Conservation (phyloP, 2,329 filamentous ascomycete species). For the Talaromyces sp. region DNA sequence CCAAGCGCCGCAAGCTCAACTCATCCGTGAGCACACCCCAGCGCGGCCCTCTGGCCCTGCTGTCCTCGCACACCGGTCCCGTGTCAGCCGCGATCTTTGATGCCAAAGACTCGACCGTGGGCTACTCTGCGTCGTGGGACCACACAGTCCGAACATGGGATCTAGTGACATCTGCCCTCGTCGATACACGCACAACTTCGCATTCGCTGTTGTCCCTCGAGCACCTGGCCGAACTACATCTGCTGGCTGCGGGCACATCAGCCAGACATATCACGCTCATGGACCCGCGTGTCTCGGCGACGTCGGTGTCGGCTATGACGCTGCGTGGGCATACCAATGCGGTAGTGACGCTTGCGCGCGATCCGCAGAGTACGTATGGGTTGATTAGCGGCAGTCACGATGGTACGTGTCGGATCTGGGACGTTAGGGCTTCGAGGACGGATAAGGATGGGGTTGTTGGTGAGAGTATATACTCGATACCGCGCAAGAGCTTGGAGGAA, state of each 20-base stretch:
- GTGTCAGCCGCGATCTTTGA: conserved; percentile 83
- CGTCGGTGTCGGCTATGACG: conserved; percentile 79
- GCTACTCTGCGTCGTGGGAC: conserved; percentile 87
- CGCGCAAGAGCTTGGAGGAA: conserved; percentile 66
- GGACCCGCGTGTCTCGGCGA: conserved; percentile 76
- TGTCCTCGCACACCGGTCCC: conserved; percentile 66
- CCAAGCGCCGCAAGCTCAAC: conserved; percentile 74
- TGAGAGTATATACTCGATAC: conserved; percentile 72
- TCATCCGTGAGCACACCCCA: conserved; percentile 58
- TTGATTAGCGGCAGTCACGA: conserved; percentile 88
- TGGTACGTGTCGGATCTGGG: conserved; percentile 90
- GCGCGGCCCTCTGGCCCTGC: conserved; percentile 71
- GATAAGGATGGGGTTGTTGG: conserved; percentile 57
- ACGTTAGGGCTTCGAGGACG: conserved; percentile 67
- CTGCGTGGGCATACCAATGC: conserved; percentile 81
- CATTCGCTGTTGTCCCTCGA: conserved; percentile 77
- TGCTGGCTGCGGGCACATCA: conserved; percentile 71
- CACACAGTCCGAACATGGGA: conserved; percentile 89
- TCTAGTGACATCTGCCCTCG: conserved; percentile 71
- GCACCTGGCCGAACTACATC: conserved; percentile 62
- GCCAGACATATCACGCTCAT: conserved; percentile 88
- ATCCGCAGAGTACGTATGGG: conserved; percentile 69
- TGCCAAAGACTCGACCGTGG: conserved; percentile 76
- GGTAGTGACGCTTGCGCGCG: conserved; percentile 55
- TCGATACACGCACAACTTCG: conserved; percentile 77